A percentile compares a stretch with the other conserved stretches of the same genome.
phyloP scores from a whole-genome alignment of 1,139 yeast species.

The Magnusiomyces clavatus region DNA sequence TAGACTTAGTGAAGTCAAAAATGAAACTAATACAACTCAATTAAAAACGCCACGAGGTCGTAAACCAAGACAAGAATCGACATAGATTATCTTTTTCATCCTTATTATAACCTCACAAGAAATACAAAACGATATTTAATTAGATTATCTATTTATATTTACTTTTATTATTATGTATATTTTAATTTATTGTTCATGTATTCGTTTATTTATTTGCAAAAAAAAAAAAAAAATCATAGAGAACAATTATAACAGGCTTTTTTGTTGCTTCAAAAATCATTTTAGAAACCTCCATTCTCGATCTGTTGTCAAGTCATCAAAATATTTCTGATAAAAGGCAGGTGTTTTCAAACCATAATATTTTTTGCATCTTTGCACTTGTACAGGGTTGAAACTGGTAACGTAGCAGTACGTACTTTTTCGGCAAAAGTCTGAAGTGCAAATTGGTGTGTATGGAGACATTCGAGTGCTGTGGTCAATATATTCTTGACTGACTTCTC shows the following conservation, averaged over 20 bases:
- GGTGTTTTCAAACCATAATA: not conserved
- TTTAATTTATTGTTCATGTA: not conserved
- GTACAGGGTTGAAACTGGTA: slow-evolving; percentile 13
- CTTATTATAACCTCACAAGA: too few relatives aligned
- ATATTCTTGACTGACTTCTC: slow-evolving; percentile 34
- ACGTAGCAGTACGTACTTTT: slow-evolving; percentile 26
- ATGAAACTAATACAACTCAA: not conserved
- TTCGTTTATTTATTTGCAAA: not conserved
- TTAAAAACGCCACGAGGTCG: not conserved
- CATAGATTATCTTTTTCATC: not conserved
- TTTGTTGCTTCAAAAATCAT: too few relatives aligned
- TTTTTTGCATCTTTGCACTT: slow-evolving; percentile 1
- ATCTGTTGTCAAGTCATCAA: too few relatives aligned
- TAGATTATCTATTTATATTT: too few relatives aligned
- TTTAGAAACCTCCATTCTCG: too few relatives aligned
- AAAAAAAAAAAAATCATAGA: too few relatives aligned
- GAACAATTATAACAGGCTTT: too few relatives aligned
- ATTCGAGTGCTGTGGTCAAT: slow-evolving; percentile 43
- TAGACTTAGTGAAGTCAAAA: not conserved
- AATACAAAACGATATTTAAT: too few relatives aligned
- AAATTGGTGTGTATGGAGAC: slow-evolving; percentile 38
- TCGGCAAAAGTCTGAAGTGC: slow-evolving; percentile 22
- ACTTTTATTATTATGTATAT: not conserved
- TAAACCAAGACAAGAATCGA: not conserved
- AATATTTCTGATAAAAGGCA: too few relatives aligned